phyloP scores from a whole-genome alignment of 2,329 filamentous ascomycete species.

The Colletotrichum sp. region DNA sequence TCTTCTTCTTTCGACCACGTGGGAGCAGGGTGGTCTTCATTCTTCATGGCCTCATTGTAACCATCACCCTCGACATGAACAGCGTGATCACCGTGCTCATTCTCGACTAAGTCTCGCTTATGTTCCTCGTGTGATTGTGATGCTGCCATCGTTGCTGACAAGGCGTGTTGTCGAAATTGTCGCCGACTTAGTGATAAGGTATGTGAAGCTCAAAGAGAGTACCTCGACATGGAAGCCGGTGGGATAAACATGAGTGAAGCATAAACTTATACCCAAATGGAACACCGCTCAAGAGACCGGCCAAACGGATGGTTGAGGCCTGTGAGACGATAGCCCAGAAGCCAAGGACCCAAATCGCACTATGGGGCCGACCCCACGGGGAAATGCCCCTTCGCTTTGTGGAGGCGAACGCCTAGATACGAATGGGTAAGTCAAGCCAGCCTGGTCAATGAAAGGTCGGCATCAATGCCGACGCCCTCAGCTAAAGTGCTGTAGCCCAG shows the following conservation, averaged over 20 bases:
- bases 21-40: too few relatives aligned
- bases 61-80: neutral
- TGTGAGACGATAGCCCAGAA: neutral
- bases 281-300: neutral
- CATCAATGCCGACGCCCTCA: neutral
- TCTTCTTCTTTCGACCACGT: slow-evolving; percentile 7
- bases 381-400: neutral
- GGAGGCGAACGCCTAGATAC: neutral
- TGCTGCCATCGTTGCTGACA: neutral
- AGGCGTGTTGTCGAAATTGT: neutral
- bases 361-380: neutral
- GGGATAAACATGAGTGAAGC: neutral
- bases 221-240: neutral
- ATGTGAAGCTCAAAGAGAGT: neutral
- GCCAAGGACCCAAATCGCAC: neutral
- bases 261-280: neutral
- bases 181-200: too few relatives aligned
- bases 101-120: neutral
- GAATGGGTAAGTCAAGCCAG: neutral
- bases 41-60: neutral
- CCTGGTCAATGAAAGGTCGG: neutral
- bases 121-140: neutral
- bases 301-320: neutral
- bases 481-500: too few relatives aligned
- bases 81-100: neutral